A percentile compares a stretch with the other conserved stretches of the same genome.
Conservation (phyloP, 2,329 filamentous ascomycete genomes). For the Epichloe festucae region DNA sequence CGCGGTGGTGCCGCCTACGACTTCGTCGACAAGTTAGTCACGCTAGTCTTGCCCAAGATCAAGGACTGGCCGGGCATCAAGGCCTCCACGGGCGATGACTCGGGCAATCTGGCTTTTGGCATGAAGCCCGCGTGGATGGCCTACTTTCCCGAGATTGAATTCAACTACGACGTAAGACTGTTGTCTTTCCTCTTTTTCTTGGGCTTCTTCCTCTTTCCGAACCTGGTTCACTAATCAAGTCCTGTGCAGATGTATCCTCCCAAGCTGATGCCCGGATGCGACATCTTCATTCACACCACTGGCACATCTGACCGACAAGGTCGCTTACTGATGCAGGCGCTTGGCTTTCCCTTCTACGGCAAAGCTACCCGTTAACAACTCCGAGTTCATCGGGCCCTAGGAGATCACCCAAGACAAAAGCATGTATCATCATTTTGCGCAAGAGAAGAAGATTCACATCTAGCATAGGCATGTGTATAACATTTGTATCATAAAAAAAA, state of each 20-base stretch:
- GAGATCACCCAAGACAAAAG: neutral
- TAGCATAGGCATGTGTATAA: conserved; percentile 20
- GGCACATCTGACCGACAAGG: conserved; percentile 79
- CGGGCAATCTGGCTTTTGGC: conserved; percentile 78
- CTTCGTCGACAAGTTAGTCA: conserved; percentile 80
- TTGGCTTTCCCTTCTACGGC: conserved; percentile 60
- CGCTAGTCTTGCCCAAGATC: conserved; percentile 83
- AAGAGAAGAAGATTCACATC: neutral
- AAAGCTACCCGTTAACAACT: conserved; percentile 37
- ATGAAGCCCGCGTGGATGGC: conserved; percentile 62
- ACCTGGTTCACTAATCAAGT: neutral
- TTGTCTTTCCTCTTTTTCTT: conserved; percentile 10
- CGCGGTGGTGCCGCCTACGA: conserved; percentile 72
- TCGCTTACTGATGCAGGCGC: conserved; percentile 47
- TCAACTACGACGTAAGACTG: conserved; percentile 75
- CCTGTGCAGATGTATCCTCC: conserved; percentile 42
- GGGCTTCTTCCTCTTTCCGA: neutral
- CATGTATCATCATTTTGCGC: neutral
- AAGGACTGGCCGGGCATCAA: conserved; percentile 79
- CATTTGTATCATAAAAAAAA: conserved; percentile 18
- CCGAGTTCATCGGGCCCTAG: neutral
- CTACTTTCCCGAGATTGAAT: conserved; percentile 85
- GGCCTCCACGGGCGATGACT: conserved; percentile 62
- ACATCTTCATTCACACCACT: conserved; percentile 73
- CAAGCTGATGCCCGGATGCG: conserved; percentile 71